Base-by-base conservation (phyloP, 1,139 yeast species). In the Taphrina betulina region DNA sequence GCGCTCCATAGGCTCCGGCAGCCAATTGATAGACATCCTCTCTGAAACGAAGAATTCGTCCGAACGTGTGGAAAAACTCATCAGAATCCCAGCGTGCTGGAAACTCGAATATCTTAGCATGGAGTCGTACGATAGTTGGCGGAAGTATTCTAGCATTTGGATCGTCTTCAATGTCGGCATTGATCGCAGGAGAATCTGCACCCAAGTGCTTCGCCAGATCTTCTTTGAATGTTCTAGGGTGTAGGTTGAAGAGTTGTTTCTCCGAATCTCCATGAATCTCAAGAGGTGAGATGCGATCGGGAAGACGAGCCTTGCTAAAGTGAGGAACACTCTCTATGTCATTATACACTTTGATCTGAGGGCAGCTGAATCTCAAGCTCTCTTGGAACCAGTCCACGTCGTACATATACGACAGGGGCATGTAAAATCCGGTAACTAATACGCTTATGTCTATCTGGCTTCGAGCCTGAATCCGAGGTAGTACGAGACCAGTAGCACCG, bases 1-100 rank as follows among this genome's bases (percentile, higher is more conserved):
- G 7, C n/a, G 40, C 22, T 5, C 7, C 24, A n/a, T n/a, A n/a
- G n/a, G n/a, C n/a, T 12, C 10, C 22, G 5, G 17, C 22, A 5
- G 40, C 40, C 7, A 35, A 35, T 35, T 35, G 14, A 17, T 35
- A 24, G n/a, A n/a, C n/a, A n/a, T n/a, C n/a, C n/a, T n/a, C n/a
- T n/a, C n/a, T n/a, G 40, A 35, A 35, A 2, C 23, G 40, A 10
- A 35, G n/a, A 12, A 35, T 8, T 5, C 20, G 17, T 10, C 40
- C 40, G 22, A 35, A 35, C 8, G 40, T 35, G 16, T 26, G 29
- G 17, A 8, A 38, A n/a, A 38, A 16, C n/a, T n/a, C n/a, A n/a
- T n/a, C n/a, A n/a, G n/a, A n/a, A 5, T 38, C 43, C 16, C 5
- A 8, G 7, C 23, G 28, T 12, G 23, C 17, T 2, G 43, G 43